These are phyloP conservation scores for Fibroporia radiculosa DNA, from an alignment of 768 basidiomycete species.

Conservation along the genomic window DNA sequence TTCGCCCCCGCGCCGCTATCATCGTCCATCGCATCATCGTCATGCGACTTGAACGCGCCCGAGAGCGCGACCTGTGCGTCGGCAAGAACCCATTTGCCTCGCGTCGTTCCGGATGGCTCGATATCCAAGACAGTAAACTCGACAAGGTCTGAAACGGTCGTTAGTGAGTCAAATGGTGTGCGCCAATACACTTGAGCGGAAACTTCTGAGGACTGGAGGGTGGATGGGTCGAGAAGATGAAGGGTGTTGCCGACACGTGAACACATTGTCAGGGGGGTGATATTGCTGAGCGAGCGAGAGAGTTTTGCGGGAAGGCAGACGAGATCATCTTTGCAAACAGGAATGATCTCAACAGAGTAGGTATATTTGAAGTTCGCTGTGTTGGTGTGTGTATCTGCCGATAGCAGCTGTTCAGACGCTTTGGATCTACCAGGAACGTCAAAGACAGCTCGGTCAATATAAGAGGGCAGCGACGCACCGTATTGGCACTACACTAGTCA, in stretches of 20 bases:
- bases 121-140: conserved; percentile 95
- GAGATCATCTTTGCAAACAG: conserved; percentile 97
- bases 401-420: conserved; percentile 89
- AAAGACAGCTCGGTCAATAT: conserved; percentile 3
- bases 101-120: conserved; percentile 67
- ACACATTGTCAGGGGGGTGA: conserved; percentile 82
- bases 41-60: conserved; percentile 65
- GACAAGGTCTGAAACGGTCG: conserved; percentile 75
- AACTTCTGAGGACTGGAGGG: conserved; percentile 79
- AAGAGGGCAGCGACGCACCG: conserved; percentile 43
- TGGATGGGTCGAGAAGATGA: conserved; percentile 84
- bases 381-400: conserved; percentile 83
- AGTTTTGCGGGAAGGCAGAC: conserved; percentile 82
- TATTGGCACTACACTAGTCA: conserved; percentile 79
- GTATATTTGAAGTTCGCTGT: conserved; percentile 97
- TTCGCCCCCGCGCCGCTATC: conserved; percentile 52
- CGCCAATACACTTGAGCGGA: conserved; percentile 82
- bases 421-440: conserved; percentile 56
- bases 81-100: conserved; percentile 77
- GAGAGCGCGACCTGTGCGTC: conserved; percentile 87
- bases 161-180: conserved; percentile 79
- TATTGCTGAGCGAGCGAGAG: conserved; percentile 79
- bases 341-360: conserved; percentile 94
- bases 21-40: conserved; percentile 55
- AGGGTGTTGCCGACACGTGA: conserved; percentile 87